Conservation (phyloP, 257 asterid genomes). For the Nemophila menziesii region DNA sequence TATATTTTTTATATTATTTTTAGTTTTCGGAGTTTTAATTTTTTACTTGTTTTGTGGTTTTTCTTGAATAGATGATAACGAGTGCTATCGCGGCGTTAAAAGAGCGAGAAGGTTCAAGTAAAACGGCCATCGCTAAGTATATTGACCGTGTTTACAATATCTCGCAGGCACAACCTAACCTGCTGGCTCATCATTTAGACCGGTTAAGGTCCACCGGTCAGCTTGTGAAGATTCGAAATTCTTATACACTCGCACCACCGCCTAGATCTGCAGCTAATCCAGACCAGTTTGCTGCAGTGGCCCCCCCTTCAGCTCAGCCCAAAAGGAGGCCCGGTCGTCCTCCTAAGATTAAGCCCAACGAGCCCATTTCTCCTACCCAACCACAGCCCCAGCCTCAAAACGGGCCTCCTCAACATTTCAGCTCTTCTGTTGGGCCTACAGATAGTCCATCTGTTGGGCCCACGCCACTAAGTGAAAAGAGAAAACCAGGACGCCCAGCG, state of each 20-base stretch:
- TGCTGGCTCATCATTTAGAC: constrained; percentile 48
- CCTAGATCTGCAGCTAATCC: not conserved
- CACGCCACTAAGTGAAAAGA: not conserved
- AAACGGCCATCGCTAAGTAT: constrained; percentile 47
- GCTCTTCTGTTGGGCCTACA: not conserved
- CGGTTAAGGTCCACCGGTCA: constrained; percentile 37
- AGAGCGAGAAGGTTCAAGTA: constrained; percentile 67
- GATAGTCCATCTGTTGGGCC: constrained; percentile 10
- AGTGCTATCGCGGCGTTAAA: constrained; percentile 50
- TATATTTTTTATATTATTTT: not conserved
- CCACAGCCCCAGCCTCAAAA: no score
- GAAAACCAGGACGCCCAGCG: not conserved
- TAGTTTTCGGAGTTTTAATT: not conserved
- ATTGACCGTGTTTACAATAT: constrained; percentile 44
- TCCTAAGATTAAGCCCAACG: constrained; percentile 29
- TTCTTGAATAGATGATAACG: constrained; percentile 46
- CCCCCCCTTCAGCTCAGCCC: constrained; percentile 13
- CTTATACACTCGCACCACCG: constrained; percentile 37
- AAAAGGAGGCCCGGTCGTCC: constrained; percentile 70
- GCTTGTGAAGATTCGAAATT: constrained; percentile 49
- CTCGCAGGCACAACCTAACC: constrained; percentile 38
- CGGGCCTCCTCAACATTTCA: not conserved
- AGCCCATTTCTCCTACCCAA: not conserved
- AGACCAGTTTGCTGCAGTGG: constrained; percentile 3
- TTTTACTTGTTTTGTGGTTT: not conserved